Evolutionary conservation across 108 stramenopile species (phyloP), one percentile per base, ranked within the genome.

Genomic region (Fistulifera pelliculosa): DNA sequence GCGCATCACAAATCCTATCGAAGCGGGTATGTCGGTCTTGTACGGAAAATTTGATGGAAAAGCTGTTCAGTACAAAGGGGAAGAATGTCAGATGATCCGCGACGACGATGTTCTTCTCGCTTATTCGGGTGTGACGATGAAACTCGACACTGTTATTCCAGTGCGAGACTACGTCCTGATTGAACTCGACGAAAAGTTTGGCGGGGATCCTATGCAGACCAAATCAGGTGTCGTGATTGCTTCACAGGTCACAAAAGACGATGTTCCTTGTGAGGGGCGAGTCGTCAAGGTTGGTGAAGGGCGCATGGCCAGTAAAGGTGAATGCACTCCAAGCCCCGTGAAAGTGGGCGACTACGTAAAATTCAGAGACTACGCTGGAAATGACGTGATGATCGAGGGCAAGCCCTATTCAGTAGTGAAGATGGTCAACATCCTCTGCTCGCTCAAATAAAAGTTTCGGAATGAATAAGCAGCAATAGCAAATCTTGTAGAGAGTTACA

Each of bases 201-300:
- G 75, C 48, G 66, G 77, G 14, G 71, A 75, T 38, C 71, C 77
- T 18, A 52, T 81, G 27, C 73, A 85, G 24, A 92, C 90, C 8
- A 69, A 52, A 4, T 70, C 74, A 18, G 96, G 96, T 28, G 87
- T 97, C 51, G 85, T 94, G 1, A 71, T 97, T 24, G 87, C 94
- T 4, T 75, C 73, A 22, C 68, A 85, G 17, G 90, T 90, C 0
- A 76, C 80, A 53, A 66, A 71, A 55, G 87, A 79, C 27, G 58
- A 83, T 61, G 48, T 66, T 14, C 80, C 92, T 5, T 87, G 90
- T 48, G 72, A 80, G 66, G 96, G 96, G 10, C 66, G 49, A 14
- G 94, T 96, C n/a, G 76, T 90, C 49, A 97, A 93, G 77, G 75
- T 91, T 15, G 96, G 96, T 0, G 85, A 90, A 52, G 96, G 96